Evolutionary conservation across 2,329 filamentous ascomycete species (phyloP).

Genomic region (Fusarium solani-melongenae): DNA sequence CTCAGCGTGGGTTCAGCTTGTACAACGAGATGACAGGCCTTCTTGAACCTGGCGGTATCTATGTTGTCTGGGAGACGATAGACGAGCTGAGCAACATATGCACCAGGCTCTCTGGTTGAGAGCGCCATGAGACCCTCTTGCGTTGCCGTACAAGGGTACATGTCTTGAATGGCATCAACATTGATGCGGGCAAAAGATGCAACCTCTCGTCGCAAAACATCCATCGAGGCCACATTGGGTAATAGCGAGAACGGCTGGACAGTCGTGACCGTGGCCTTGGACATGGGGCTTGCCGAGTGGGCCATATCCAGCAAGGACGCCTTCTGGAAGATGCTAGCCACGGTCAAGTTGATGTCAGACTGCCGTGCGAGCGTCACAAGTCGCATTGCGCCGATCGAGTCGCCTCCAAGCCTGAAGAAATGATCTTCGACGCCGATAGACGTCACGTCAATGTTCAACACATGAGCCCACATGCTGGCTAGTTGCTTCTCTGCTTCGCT

Average conservation of each 20-base stretch:
- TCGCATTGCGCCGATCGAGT: conserved; percentile 40
- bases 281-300: conserved; percentile 25
- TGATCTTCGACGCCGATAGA: conserved; percentile 45
- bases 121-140: conserved; percentile 41
- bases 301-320: conserved; percentile 34
- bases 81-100: conserved; percentile 36
- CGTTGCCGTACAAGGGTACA: conserved; percentile 33
- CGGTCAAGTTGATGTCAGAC: conserved; percentile 53
- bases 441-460: conserved; percentile 2
- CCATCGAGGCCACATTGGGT: not conserved
- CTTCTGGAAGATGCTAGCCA: conserved; percentile 56
- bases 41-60: conserved; percentile 21
- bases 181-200: not conserved
- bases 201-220: not conserved
- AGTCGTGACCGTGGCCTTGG: not conserved
- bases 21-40: conserved; percentile 21
- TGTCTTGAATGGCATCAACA: not conserved
- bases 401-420: conserved; percentile 59
- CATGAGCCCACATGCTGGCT: conserved; percentile 26
- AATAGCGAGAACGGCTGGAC: conserved; percentile 26
- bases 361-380: conserved; percentile 48
- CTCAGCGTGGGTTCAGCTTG: conserved; percentile 23
- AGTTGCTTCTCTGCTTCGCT: conserved; percentile 39
- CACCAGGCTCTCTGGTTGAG: conserved; percentile 22
- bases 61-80: conserved; percentile 20